Conservation (phyloP, 352 stramenopile species). For the Globisporangium viniferum region DNA sequence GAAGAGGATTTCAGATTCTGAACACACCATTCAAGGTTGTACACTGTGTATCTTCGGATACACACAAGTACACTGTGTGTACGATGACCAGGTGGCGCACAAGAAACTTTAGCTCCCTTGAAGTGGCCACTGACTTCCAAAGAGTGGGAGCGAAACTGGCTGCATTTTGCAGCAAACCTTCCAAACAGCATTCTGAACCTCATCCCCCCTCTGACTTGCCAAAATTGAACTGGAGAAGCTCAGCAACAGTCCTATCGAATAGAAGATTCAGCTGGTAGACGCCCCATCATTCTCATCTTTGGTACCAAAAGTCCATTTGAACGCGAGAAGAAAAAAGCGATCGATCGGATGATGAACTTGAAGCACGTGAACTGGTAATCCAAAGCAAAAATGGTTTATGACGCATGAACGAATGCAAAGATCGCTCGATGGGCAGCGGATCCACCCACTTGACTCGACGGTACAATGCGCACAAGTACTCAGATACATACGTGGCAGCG, state of each 20-base stretch:
- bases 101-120: slow-evolving; percentile 2
- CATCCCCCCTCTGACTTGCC: not conserved
- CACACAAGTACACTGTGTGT: not conserved
- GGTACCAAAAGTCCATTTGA: not conserved
- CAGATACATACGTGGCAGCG: not conserved
- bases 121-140: slow-evolving; percentile 1
- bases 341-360: not conserved
- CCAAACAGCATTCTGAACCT: not conserved
- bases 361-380: not conserved
- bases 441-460: not conserved
- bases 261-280: not conserved
- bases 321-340: not conserved
- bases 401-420: not conserved
- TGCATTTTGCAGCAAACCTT: not conserved
- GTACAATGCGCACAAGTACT: not conserved
- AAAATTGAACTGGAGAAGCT: not conserved
- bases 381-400: not conserved
- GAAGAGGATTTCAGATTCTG: not conserved
- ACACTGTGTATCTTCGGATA: too few relatives aligned
- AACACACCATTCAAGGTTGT: not conserved
- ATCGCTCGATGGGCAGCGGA: not conserved
- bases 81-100: not conserved
- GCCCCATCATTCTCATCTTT: not conserved
- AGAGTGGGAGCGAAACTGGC: not conserved
- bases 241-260: not conserved